Conservation (phyloP, 306 rosid genomes). For the Lablab purpureus region DNA sequence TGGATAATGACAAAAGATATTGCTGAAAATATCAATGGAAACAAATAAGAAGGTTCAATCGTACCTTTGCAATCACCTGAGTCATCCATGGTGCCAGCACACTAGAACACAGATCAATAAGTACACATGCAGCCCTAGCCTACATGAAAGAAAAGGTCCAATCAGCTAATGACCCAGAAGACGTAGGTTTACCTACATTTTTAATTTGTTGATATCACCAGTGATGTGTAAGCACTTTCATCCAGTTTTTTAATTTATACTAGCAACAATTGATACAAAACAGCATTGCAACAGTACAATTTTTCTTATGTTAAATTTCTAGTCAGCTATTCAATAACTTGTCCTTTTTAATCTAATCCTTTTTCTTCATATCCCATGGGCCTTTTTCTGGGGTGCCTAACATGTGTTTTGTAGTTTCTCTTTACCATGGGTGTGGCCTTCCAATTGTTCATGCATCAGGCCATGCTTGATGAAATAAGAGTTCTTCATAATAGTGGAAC, state of each 20-base stretch:
- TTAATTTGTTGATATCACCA: background rate
- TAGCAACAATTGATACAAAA: background rate
- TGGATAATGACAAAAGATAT: background rate
- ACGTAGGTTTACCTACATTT: background rate
- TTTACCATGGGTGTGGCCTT: background rate
- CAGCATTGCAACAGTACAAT: background rate
- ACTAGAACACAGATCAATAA: slow-evolving; percentile 85
- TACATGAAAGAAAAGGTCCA: slow-evolving; percentile 43
- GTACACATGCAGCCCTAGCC: slow-evolving; percentile 95
- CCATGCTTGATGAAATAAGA: too few species aligned
- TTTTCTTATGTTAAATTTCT: too few species aligned
- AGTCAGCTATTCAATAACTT: too few species aligned
- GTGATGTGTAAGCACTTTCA: background rate
- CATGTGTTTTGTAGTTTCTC: background rate
- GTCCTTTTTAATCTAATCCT: too few species aligned
- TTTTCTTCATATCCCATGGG: background rate
- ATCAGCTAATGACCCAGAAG: slow-evolving; percentile 37
- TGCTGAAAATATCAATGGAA: slow-evolving; percentile 4
- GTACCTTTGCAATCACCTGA: slow-evolving; percentile 88
- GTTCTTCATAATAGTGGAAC: too few species aligned
- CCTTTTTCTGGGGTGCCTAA: background rate
- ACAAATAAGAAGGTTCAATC: slow-evolving; percentile 39
- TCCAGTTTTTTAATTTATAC: background rate
- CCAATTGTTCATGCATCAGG: background rate
- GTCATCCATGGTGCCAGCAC: slow-evolving; percentile 88